Percentiles rank a stretch among this genome's conserved stretches.
Evolutionary conservation across 179 eudicot genomes (phyloP).

Genomic region (Vitellaria paradoxa): DNA sequence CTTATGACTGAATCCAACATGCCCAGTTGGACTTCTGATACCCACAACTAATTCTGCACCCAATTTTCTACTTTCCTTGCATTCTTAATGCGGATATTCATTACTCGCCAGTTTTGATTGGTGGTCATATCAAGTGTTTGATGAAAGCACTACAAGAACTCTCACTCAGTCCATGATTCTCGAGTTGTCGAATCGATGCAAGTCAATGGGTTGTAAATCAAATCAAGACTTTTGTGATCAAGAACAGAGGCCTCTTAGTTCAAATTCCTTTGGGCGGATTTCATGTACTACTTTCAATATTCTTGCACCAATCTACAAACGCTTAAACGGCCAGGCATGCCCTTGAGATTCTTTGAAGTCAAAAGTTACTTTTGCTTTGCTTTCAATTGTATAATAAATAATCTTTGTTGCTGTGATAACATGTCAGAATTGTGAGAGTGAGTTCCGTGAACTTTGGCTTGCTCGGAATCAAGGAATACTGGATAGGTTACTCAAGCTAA

Average conservation of each 20-base stretch:
- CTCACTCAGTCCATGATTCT: not conserved
- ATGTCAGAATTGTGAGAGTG: constrained; percentile 46
- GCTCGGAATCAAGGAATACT: constrained; percentile 54
- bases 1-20: not conserved
- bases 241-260: not conserved
- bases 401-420: not conserved
- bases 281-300: constrained; percentile 71
- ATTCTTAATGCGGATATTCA: not conserved
- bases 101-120: not conserved
- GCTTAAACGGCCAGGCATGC: constrained; percentile 42
- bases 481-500: constrained; percentile 53
- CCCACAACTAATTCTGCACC: not conserved
- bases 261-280: constrained; percentile 17
- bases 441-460: constrained; percentile 48
- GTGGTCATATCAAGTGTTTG: constrained; percentile 14
- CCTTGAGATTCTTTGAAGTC: not conserved
- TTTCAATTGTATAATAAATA: not conserved
- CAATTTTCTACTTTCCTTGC: not conserved
- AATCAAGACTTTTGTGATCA: constrained; percentile 9
- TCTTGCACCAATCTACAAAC: constrained; percentile 69
- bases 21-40: not conserved
- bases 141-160: constrained; percentile 15
- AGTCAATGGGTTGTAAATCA: constrained; percentile 6
- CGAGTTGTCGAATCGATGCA: not conserved
- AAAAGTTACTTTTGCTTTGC: not conserved